Conservation (phyloP, 2,329 filamentous ascomycete species). For the Pseudopithomyces maydicus region DNA sequence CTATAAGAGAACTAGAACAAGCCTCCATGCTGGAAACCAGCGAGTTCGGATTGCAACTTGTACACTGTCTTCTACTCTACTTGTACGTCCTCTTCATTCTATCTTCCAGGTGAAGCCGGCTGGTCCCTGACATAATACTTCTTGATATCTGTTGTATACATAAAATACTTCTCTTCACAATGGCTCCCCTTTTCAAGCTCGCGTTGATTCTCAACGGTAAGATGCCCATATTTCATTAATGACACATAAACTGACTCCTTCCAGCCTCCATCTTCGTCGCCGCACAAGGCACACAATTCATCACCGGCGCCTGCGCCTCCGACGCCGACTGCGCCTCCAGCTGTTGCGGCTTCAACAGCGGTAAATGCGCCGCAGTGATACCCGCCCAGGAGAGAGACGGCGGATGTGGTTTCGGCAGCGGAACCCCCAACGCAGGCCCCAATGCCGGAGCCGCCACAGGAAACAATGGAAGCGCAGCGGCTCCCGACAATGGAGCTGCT, state of each 20-base stretch:
- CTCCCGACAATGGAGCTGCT: not conserved
- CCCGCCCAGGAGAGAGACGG: slow-evolving; percentile 36
- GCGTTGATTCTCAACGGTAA: slow-evolving; percentile 30
- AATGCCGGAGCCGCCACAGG: slow-evolving; percentile 10
- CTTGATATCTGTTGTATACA: not conserved
- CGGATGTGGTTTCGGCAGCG: slow-evolving; percentile 37
- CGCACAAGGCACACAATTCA: slow-evolving; percentile 45
- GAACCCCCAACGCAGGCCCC: slow-evolving; percentile 23
- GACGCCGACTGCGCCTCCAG: slow-evolving; percentile 46
- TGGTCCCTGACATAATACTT: slow-evolving; percentile 12
- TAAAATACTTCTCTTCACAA: slow-evolving; percentile 16
- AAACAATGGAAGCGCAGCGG: slow-evolving; percentile 5
- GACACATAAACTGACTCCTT: slow-evolving; percentile 2
- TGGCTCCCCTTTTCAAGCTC: slow-evolving; percentile 36
- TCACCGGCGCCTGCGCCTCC: slow-evolving; percentile 44
- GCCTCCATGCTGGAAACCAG: slow-evolving; percentile 9
- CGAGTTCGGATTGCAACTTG: slow-evolving; percentile 7
- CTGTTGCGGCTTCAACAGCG: slow-evolving; percentile 44
- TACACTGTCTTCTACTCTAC: slow-evolving; percentile 2
- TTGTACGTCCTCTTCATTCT: slow-evolving; percentile 4
- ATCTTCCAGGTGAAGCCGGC: slow-evolving; percentile 27
- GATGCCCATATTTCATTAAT: not conserved
- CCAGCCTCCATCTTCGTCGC: slow-evolving; percentile 32
- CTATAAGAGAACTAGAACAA: slow-evolving; percentile 21
- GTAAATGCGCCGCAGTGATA: slow-evolving; percentile 38